phyloP scores from a whole-genome alignment of 164 flowering plant genomes.

The Kingdonia uniflora region DNA sequence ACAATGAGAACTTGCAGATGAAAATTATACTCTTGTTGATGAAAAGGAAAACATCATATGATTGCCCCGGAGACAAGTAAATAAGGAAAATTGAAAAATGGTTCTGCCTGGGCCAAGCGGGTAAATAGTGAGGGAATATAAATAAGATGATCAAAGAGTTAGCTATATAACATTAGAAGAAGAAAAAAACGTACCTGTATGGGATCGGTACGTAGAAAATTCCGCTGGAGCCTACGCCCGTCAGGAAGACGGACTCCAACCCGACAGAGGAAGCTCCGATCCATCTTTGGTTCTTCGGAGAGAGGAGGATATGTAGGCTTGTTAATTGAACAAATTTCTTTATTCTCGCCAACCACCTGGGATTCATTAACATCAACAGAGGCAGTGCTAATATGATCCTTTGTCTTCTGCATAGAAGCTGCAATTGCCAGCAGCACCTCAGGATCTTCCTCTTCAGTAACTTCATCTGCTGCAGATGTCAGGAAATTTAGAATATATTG shows the following conservation, averaged over 20 bases:
- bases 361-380: conserved; percentile 12
- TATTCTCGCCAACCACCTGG: conserved; percentile 10
- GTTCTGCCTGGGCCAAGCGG: too few relatives aligned
- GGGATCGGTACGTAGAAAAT: conserved; percentile 70
- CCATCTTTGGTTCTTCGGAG: conserved; percentile 88
- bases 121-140: too few relatives aligned
- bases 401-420: conserved; percentile 40
- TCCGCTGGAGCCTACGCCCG: conserved; percentile 84
- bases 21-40: too few relatives aligned
- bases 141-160: too few relatives aligned
- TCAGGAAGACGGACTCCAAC: conserved; percentile 92
- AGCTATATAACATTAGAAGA: too few relatives aligned
- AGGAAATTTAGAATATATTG: neutral
- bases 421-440: conserved; percentile 44
- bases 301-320: conserved; percentile 57
- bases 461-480: conserved; percentile 15
- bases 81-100: too few relatives aligned
- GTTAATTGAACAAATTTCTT: conserved; percentile 15
- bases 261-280: conserved; percentile 67
- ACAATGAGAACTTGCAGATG: too few relatives aligned
- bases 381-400: conserved; percentile 14
- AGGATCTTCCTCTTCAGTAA: conserved; percentile 37
- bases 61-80: too few relatives aligned
- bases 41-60: too few relatives aligned
- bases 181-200: conserved; percentile 42